These are phyloP conservation scores for Stentor coeruleus DNA, from an alignment of 73 alveolate species.

Conservation along the genomic window DNA sequence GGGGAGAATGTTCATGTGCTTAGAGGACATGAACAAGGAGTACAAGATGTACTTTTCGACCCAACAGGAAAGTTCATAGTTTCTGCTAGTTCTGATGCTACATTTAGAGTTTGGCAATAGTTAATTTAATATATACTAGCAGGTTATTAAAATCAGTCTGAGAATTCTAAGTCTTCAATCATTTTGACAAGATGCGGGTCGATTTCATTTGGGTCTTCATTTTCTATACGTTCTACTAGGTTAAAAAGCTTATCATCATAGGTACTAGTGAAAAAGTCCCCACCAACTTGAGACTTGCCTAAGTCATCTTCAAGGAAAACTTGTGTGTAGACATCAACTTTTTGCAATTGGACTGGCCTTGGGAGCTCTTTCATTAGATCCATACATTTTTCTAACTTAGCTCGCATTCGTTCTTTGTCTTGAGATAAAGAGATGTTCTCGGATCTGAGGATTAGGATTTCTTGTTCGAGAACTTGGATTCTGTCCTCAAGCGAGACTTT, in stretches of 20 bases:
- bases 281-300: background rate
- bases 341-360: too few species aligned
- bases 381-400: background rate
- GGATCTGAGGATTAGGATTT: background rate
- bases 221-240: background rate
- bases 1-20: slow-evolving; percentile 80
- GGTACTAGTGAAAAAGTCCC: too few species aligned
- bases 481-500: background rate
- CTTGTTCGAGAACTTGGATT: background rate
- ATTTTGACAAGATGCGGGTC: background rate
- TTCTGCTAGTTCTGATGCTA: slow-evolving; percentile 95
- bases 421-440: background rate
- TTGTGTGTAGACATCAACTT: too few species aligned
- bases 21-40: slow-evolving; percentile 98
- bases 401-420: background rate
- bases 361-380: background rate
- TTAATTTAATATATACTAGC: too few species aligned
- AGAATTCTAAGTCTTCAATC: background rate
- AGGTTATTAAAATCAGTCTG: too few species aligned
- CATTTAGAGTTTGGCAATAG: slow-evolving; percentile 97
- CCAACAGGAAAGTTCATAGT: slow-evolving; percentile 81
- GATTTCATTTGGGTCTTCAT: too few species aligned
- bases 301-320: background rate
- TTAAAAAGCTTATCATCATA: background rate
- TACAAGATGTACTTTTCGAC: slow-evolving; percentile 92